Conservation (phyloP, 1,284 basidiomycete species). For the Trichosporon coremiiforme region DNA sequence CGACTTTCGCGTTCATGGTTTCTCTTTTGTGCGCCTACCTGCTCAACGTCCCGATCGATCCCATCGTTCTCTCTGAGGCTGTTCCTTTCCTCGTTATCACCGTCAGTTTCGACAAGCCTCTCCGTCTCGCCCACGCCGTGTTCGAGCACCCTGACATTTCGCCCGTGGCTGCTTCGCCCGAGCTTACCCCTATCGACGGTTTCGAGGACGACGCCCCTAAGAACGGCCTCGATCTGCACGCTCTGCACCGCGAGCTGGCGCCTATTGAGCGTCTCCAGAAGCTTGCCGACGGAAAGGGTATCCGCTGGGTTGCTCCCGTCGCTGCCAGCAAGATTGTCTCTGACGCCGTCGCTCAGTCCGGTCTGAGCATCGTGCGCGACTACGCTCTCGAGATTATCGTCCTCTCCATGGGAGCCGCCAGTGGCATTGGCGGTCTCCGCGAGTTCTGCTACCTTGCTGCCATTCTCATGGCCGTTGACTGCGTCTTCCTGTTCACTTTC, state of each 20-base stretch:
- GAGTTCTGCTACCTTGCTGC: constrained; percentile 91
- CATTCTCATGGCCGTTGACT: constrained; percentile 81
- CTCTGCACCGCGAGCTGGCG: constrained; percentile 53
- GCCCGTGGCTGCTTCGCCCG: constrained; percentile 59
- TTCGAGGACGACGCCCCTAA: constrained; percentile 34
- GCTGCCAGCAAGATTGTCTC: constrained; percentile 82
- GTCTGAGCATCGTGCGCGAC: constrained; percentile 83
- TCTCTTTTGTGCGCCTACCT: constrained; percentile 82
- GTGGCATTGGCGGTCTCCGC: constrained; percentile 82
- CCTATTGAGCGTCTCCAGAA: constrained; percentile 54
- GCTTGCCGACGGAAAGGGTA: constrained; percentile 55
- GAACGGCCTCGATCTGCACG: constrained; percentile 49
- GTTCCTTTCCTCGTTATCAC: constrained; percentile 97
- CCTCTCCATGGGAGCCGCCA: constrained; percentile 81
- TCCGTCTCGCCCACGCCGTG: constrained; percentile 85
- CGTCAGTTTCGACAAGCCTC: constrained; percentile 96
- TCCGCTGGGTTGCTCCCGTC: constrained; percentile 60
- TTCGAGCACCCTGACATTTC: constrained; percentile 78
- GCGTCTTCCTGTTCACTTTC: constrained; percentile 85
- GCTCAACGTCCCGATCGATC: constrained; percentile 84
- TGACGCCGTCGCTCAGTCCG: constrained; percentile 76
- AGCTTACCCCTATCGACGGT: constrained; percentile 39
- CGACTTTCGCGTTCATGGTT: constrained; percentile 84
- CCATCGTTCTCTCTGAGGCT: constrained; percentile 85
- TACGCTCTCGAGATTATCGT: constrained; percentile 91